Evolutionary conservation across 257 asterid species (phyloP).

Genomic region (Ocimum tenuiflorum): DNA sequence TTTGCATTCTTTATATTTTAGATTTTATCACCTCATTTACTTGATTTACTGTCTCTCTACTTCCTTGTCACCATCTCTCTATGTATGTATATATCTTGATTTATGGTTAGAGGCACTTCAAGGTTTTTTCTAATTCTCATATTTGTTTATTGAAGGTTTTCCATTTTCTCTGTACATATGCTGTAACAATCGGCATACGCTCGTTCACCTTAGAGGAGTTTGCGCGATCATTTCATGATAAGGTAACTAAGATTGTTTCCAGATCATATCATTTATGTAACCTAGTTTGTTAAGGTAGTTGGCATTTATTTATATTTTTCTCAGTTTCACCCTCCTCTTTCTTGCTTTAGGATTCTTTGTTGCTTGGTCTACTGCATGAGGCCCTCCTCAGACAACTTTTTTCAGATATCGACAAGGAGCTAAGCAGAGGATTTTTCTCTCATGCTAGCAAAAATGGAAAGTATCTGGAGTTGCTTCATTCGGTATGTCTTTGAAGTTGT

Average conservation of each 20-base stretch:
- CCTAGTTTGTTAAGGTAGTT: constrained; percentile 10
- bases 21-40: constrained; percentile 1
- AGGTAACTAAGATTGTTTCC: constrained; percentile 40
- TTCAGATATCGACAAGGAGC: constrained; percentile 61
- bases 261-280: constrained; percentile 3
- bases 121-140: constrained; percentile 15
- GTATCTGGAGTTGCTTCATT: constrained; percentile 63
- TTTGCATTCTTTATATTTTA: not conserved
- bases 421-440: constrained; percentile 37
- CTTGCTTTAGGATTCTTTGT: constrained; percentile 60
- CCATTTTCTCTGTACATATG: constrained; percentile 77
- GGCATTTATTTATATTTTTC: constrained; percentile 8
- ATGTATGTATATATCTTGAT: not conserved
- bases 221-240: constrained; percentile 72
- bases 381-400: constrained; percentile 74
- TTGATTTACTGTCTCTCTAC: constrained; percentile 9
- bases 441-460: constrained; percentile 76
- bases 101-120: not conserved
- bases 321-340: constrained; percentile 20
- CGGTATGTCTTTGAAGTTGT: constrained; percentile 29
- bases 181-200: constrained; percentile 40
- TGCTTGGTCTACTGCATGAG: constrained; percentile 83
- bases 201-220: constrained; percentile 84
- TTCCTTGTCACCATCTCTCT: not conserved
- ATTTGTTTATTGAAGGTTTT: constrained; percentile 51